A percentile compares a stretch with the other conserved stretches of the same genome.
phyloP scores from a whole-genome alignment of 257 asterid species.

The Fraxinus excelsior region DNA sequence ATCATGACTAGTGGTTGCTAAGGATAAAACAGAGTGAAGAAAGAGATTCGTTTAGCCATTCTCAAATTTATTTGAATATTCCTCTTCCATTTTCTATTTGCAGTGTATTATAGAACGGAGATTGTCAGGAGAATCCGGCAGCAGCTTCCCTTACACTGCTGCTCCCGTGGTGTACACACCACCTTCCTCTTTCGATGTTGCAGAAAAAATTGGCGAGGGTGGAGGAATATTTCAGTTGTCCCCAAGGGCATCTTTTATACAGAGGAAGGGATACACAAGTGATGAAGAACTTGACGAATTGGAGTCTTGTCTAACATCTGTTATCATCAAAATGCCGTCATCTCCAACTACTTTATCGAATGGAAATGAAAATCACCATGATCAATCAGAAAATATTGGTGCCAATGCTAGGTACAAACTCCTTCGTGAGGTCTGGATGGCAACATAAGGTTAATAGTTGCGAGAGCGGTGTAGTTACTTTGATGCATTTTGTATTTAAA shows the following conservation, averaged over 20 bases:
- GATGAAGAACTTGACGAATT: constrained; percentile 88
- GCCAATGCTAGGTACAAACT: constrained; percentile 74
- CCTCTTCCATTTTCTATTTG: constrained; percentile 22
- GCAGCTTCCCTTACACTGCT: constrained; percentile 77
- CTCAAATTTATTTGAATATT: not conserved
- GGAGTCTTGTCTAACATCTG: constrained; percentile 59
- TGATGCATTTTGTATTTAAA: constrained; percentile 3
- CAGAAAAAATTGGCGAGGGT: constrained; percentile 64
- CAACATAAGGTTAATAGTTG: constrained; percentile 33
- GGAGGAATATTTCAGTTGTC: constrained; percentile 45
- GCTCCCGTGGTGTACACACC: constrained; percentile 59
- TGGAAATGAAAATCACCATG: constrained; percentile 27
- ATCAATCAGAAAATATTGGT: constrained; percentile 28
- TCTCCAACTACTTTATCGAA: constrained; percentile 35
- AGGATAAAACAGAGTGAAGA: too few relatives aligned
- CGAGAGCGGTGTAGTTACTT: constrained; percentile 11
- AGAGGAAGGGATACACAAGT: constrained; percentile 89
- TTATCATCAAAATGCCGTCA: constrained; percentile 44
- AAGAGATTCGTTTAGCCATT: not conserved
- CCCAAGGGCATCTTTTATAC: constrained; percentile 66
- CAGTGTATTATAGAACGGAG: constrained; percentile 75
- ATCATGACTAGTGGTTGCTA: too few relatives aligned
- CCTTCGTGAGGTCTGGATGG: constrained; percentile 87
- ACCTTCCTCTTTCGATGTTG: constrained; percentile 59
- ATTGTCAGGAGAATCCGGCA: constrained; percentile 44